These are phyloP conservation scores for Colletotrichum trifolii DNA, from an alignment of 2,329 filamentous ascomycete species.

Conservation along the genomic window DNA sequence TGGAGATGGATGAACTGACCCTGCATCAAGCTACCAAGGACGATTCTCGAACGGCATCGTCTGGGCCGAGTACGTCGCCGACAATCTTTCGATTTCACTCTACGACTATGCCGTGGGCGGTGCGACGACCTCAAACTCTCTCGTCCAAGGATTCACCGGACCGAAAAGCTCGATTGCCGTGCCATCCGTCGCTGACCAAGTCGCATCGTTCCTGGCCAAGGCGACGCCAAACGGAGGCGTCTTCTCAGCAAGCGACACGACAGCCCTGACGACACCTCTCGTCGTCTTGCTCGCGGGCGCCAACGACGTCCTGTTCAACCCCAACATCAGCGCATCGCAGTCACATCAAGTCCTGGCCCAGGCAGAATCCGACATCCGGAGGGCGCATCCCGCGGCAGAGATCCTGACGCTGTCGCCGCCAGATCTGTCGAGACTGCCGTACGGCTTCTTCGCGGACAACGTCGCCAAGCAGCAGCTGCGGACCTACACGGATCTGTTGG, in stretches of 20 bases:
- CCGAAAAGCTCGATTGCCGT: slow-evolving; percentile 18
- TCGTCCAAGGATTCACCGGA: slow-evolving; percentile 31
- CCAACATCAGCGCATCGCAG: slow-evolving; percentile 32
- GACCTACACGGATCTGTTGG: slow-evolving; percentile 4
- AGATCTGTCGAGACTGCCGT: slow-evolving; percentile 18
- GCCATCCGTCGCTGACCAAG: slow-evolving; percentile 23
- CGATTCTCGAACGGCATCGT: slow-evolving; percentile 33
- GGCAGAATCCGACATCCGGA: background rate
- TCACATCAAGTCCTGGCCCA: slow-evolving; percentile 11
- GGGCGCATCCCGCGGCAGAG: background rate
- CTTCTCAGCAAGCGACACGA: slow-evolving; percentile 4
- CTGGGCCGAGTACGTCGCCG: slow-evolving; percentile 32
- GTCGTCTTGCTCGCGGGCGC: slow-evolving; percentile 20
- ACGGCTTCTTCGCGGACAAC: slow-evolving; percentile 18
- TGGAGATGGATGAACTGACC: background rate
- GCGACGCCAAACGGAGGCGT: slow-evolving; percentile 1
- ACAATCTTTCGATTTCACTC: slow-evolving; percentile 30
- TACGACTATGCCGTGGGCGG: slow-evolving; percentile 33
- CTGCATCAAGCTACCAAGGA: slow-evolving; percentile 7
- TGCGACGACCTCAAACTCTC: slow-evolving; percentile 24
- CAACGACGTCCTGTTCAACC: slow-evolving; percentile 29
- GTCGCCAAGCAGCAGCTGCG: background rate
- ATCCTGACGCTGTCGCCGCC: slow-evolving; percentile 25
- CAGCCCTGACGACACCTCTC: slow-evolving; percentile 10
- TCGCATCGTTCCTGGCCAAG: slow-evolving; percentile 14